A percentile compares a stretch with the other conserved stretches of the same genome.
These are phyloP conservation scores for Lactarius psammicola DNA, from an alignment of 768 basidiomycete species.

Conservation along the genomic window DNA sequence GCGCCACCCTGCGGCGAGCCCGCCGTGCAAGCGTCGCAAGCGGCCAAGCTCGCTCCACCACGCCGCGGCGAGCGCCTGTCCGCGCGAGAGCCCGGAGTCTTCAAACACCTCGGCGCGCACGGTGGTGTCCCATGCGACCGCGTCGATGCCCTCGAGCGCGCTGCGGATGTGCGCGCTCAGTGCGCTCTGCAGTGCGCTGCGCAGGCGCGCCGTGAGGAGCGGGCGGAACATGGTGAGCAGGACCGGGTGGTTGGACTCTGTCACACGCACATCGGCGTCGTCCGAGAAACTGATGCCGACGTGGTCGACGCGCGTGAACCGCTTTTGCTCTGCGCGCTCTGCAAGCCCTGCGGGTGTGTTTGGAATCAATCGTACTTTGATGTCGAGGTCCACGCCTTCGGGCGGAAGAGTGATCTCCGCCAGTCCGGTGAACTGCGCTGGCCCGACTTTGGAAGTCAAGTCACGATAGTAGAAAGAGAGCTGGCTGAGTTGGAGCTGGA, in stretches of 20 bases:
- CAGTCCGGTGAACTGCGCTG: conserved; percentile 59
- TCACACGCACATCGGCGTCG: conserved; percentile 53
- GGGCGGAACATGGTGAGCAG: conserved; percentile 63
- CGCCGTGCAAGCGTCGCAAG: conserved; percentile 41
- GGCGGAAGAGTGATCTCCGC: conserved; percentile 60
- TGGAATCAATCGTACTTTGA: conserved; percentile 64
- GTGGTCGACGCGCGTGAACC: conserved; percentile 60
- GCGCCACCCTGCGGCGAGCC: conserved; percentile 44
- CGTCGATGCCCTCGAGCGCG: conserved; percentile 52
- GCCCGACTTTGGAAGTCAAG: conserved; percentile 51
- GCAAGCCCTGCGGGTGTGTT: conserved; percentile 42
- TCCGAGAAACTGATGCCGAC: conserved; percentile 55
- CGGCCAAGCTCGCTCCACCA: conserved; percentile 70
- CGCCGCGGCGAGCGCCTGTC: conserved; percentile 53
- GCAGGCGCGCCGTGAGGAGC: conserved; percentile 53
- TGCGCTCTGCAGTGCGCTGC: conserved; percentile 58
- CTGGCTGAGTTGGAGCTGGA: conserved; percentile 60
- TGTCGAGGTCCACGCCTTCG: conserved; percentile 65
- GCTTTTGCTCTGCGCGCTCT: conserved; percentile 46
- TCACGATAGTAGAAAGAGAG: conserved; percentile 77
- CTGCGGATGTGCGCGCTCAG: conserved; percentile 55
- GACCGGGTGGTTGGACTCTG: conserved; percentile 62
- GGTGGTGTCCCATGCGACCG: conserved; percentile 56
- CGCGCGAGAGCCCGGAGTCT: conserved; percentile 56
- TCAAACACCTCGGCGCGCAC: conserved; percentile 60